Evolutionary conservation across 1,139 yeast genomes (phyloP), one percentile per base, ranked within the genome.

Genomic region (Blastobotrys illinoisensis): DNA sequence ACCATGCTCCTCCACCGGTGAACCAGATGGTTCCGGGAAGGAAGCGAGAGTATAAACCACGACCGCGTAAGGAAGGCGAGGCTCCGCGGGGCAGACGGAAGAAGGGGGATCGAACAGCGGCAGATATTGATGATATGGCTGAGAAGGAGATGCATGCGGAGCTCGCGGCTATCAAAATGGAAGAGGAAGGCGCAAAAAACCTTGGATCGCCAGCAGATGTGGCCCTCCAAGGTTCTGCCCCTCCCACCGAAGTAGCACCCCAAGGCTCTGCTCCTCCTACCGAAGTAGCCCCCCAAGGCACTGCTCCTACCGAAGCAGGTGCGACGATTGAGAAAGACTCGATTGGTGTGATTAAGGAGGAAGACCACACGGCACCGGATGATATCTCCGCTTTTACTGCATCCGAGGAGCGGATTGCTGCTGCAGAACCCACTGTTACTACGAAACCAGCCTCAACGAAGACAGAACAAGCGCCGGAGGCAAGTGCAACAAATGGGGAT

Each of bases 1-100:
- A 62, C 53, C 65, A 64, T 1, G 67, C 69, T 1, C 57, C 56
- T 36, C 65, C 64, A 16, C 70, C 71, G 9, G 68, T 70, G 14
- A 61, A 62, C 28, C 62, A 64, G 55, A 60, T 60, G 20, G 59
- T 64, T 14, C 60, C 62, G 5, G 64, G 65, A 5, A 62, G 67
- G 18, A 65, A 64, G 50, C 61, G 71, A 5, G 65, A 60, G 43
- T 66, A 67, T 58, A 67, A 67, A 58, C 58, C 67, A 1, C 56
- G 69, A 21, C 56, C 55, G 32, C 60, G 55, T 52, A 59, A 56
- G 52, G 58, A 52, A 28, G 58, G 58, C 45, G 52, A 48, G 32
- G 52, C 49, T 9, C 51, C 54, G n/a, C 46, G 55, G 21, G 44
- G 50, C 28, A 49, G 51, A 14, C 48, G 48, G 51, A 56, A 54